These are phyloP conservation scores for Penicillium silybi DNA, from an alignment of 495 filamentous ascomycete genomes.

Conservation along the genomic window DNA sequence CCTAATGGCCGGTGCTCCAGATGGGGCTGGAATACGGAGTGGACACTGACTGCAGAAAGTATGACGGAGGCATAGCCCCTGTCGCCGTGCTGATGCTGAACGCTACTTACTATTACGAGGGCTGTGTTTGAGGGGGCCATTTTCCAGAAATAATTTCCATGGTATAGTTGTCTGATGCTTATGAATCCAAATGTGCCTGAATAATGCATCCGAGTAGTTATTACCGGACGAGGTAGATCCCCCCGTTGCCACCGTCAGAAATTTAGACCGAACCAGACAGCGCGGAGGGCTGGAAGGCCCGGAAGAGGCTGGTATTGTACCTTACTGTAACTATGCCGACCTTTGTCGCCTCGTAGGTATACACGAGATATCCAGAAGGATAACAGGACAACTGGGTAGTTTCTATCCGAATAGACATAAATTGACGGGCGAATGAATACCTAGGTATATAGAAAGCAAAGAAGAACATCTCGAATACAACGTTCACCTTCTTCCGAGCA, in stretches of 20 bases:
- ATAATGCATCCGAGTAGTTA: constrained; percentile 1
- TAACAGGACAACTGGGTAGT: no score
- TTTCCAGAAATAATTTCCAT: not conserved
- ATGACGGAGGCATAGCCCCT: constrained; percentile 7
- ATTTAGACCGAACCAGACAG: constrained; percentile 20
- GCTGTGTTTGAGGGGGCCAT: constrained; percentile 8
- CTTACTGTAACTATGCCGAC: not conserved
- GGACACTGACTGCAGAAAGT: constrained; percentile 7
- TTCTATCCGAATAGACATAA: no score
- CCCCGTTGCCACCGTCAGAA: constrained; percentile 23
- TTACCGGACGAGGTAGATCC: not conserved
- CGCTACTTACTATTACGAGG: not conserved
- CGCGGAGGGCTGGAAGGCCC: constrained; percentile 2
- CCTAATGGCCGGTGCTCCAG: not conserved
- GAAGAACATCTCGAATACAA: no score
- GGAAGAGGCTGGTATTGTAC: constrained; percentile 7
- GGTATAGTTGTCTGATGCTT: not conserved
- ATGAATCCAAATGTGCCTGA: not conserved
- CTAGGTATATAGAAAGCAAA: no score
- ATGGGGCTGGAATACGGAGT: not conserved
- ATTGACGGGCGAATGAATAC: no score
- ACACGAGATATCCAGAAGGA: not conserved
- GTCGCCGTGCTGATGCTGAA: not conserved
- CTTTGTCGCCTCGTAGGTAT: not conserved
- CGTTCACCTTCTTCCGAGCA: not conserved